Percentiles rank a stretch among this genome's conserved stretches.
Conservation (phyloP, 108 stramenopile species). For the Cyclotella cryptica region DNA sequence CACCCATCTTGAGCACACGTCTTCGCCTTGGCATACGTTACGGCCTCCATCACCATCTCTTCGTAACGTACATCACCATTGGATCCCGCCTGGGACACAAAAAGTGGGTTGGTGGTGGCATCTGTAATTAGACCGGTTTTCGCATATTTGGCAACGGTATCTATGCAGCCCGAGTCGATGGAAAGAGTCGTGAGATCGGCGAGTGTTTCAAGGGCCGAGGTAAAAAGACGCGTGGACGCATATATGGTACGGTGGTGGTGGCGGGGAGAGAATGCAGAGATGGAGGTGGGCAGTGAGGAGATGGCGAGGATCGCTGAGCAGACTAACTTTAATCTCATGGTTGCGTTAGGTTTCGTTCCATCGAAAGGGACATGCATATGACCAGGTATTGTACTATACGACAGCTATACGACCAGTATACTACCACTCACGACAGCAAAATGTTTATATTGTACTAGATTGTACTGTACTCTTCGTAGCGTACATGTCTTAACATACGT, state of each 20-base stretch:
- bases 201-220: conserved; percentile 72
- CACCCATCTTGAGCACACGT: conserved; percentile 67
- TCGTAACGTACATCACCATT: conserved; percentile 82
- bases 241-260: background rate
- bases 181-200: conserved; percentile 82
- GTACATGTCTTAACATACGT: too few species aligned
- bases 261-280: conserved; percentile 6
- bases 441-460: too few species aligned
- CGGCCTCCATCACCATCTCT: conserved; percentile 78
- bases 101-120: conserved; percentile 94
- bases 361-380: too few species aligned
- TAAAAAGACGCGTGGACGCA: conserved; percentile 9
- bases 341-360: too few species aligned
- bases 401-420: too few species aligned
- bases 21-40: conserved; percentile 76
- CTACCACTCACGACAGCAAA: too few species aligned
- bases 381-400: too few species aligned
- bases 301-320: conserved; percentile 4
- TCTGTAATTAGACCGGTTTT: conserved; percentile 83
- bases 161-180: conserved; percentile 88
- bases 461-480: too few species aligned
- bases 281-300: conserved; percentile 12
- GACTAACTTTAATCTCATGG: conserved; percentile 37
- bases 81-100: conserved; percentile 83
- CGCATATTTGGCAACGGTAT: conserved; percentile 74